Evolutionary conservation across 2,329 filamentous ascomycete genomes (phyloP).

Genomic region (Diaporthe citri): DNA sequence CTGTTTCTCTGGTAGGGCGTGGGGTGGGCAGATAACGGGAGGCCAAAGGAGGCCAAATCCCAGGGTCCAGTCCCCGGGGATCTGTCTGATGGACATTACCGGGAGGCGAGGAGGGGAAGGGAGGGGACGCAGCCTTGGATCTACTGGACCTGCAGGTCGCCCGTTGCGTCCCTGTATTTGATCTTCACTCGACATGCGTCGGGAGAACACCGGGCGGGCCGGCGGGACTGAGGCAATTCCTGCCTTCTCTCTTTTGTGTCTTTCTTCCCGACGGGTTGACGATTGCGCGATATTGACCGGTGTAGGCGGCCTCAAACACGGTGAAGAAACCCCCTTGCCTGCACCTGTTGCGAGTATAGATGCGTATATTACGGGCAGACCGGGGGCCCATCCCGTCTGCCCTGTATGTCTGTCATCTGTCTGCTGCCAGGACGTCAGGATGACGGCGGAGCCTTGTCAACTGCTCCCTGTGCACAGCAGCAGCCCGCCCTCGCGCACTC

Average conservation of each 20-base stretch:
- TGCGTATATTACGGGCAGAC: not conserved
- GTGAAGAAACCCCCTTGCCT: not conserved
- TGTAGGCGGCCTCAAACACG: not conserved
- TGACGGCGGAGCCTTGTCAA: not conserved
- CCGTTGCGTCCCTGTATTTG: constrained; percentile 6
- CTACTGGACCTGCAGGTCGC: not conserved
- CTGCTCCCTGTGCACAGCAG: not conserved
- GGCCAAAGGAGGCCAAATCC: not conserved
- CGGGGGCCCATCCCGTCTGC: not conserved
- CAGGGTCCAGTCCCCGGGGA: not conserved
- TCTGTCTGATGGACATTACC: not conserved
- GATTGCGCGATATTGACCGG: constrained; percentile 15
- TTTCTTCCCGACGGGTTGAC: not conserved
- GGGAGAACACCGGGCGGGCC: not conserved
- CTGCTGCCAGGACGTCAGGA: not conserved
- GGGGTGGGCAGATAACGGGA: not conserved
- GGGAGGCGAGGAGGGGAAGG: not conserved
- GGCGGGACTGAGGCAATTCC: not conserved
- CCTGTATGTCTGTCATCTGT: not conserved
- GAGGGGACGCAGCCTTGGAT: not conserved
- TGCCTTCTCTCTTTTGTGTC: not conserved
- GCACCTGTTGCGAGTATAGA: not conserved
- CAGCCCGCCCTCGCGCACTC: not conserved
- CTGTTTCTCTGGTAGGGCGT: constrained; percentile 6
- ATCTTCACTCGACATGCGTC: not conserved